These are phyloP conservation scores for Thelonectria olida DNA, from an alignment of 2,329 filamentous ascomycete species.

Conservation along the genomic window DNA sequence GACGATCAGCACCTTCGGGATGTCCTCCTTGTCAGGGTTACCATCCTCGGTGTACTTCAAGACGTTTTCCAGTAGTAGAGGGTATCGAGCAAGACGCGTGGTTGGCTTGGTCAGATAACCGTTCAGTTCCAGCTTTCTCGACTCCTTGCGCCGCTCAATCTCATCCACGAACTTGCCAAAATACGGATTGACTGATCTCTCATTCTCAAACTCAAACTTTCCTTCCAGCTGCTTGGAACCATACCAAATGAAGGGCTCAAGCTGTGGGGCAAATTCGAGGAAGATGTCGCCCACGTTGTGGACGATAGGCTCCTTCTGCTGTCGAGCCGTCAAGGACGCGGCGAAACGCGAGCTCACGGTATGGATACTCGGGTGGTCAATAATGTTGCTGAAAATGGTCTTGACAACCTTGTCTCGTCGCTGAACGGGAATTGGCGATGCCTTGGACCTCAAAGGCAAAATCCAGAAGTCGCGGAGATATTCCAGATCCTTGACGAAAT, in stretches of 20 bases:
- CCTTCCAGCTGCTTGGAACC: slow-evolving; percentile 95
- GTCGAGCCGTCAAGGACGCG: slow-evolving; percentile 85
- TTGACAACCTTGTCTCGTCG: slow-evolving; percentile 90
- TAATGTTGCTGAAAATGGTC: slow-evolving; percentile 94
- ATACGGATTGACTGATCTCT: slow-evolving; percentile 83
- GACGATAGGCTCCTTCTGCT: slow-evolving; percentile 91
- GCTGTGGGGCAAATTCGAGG: slow-evolving; percentile 88
- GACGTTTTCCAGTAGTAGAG: slow-evolving; percentile 89
- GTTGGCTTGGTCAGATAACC: slow-evolving; percentile 98
- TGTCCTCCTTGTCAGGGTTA: slow-evolving; percentile 89
- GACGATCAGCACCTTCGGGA: slow-evolving; percentile 86
- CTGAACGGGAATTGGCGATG: slow-evolving; percentile 88
- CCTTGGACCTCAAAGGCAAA: slow-evolving; percentile 82
- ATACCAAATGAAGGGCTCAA: slow-evolving; percentile 96
- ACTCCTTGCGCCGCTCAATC: slow-evolving; percentile 95
- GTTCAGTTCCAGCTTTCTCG: slow-evolving; percentile 94
- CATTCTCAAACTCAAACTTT: slow-evolving; percentile 98
- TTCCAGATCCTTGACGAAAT: slow-evolving; percentile 98
- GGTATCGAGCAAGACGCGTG: slow-evolving; percentile 92
- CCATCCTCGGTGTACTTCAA: slow-evolving; percentile 90
- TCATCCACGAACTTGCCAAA: slow-evolving; percentile 96
- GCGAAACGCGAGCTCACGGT: slow-evolving; percentile 90
- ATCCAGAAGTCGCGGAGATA: slow-evolving; percentile 99
- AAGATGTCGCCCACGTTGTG: slow-evolving; percentile 94
- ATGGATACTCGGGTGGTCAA: slow-evolving; percentile 84